Evolutionary conservation across 1,139 yeast species (phyloP).

Genomic region (Arxiozyma slooffiae): DNA sequence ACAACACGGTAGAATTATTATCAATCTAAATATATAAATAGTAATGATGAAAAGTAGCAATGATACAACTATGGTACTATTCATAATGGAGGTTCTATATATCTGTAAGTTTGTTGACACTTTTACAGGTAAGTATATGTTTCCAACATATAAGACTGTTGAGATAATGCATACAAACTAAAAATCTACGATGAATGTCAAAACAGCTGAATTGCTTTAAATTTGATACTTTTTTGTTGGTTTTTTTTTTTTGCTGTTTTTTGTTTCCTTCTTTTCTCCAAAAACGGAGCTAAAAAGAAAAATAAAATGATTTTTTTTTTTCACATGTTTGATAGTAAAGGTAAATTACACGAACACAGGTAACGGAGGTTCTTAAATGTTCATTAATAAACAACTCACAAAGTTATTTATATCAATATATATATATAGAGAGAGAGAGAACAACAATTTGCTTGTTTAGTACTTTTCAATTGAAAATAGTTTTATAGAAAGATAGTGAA

Average conservation of each 20-base stretch:
- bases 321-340: not conserved
- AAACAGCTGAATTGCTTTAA: no score
- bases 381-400: not conserved
- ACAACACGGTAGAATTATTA: constrained; percentile 12
- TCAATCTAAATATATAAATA: constrained; percentile 7
- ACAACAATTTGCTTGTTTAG: not conserved
- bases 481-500: not conserved
- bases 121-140: no score
- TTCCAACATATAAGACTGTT: no score
- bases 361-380: no score
- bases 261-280: not conserved
- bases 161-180: not conserved
- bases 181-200: not conserved
- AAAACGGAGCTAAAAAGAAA: not conserved
- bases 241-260: no score
- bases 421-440: not conserved
- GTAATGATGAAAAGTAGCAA: constrained; percentile 6
- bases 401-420: no score
- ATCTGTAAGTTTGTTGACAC: no score
- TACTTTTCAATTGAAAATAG: not conserved
- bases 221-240: not conserved
- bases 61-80: not conserved
- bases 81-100: not conserved
- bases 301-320: no score
- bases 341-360: not conserved